Conservation (phyloP, 768 basidiomycete genomes). For the Mrakia hoshinonis region DNA sequence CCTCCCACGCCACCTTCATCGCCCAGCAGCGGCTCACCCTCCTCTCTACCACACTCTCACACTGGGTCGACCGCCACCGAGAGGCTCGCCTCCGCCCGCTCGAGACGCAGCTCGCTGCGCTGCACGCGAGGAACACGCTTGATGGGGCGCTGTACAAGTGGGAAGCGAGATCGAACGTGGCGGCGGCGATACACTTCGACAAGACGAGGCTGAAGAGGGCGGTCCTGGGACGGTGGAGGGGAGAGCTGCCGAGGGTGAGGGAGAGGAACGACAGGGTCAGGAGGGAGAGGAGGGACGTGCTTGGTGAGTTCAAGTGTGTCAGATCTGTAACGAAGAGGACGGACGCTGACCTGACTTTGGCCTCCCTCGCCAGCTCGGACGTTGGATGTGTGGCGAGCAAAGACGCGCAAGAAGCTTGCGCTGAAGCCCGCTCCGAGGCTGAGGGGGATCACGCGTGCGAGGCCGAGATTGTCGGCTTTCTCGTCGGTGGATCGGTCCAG, state of each 20-base stretch:
- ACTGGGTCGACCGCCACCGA: slow-evolving; percentile 61
- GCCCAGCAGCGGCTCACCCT: slow-evolving; percentile 52
- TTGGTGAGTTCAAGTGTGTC: slow-evolving; percentile 48
- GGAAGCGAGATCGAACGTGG: slow-evolving; percentile 29
- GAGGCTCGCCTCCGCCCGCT: slow-evolving; percentile 4
- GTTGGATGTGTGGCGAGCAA: slow-evolving; percentile 61
- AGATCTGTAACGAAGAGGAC: slow-evolving; percentile 13
- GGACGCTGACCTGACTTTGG: slow-evolving; percentile 27
- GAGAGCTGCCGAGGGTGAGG: slow-evolving; percentile 60
- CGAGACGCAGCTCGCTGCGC: slow-evolving; percentile 12
- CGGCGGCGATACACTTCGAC: slow-evolving; percentile 71
- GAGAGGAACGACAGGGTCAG: slow-evolving; percentile 61
- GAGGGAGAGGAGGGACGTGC: slow-evolving; percentile 48
- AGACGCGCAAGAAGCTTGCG: slow-evolving; percentile 59
- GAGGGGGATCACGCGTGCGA: slow-evolving; percentile 16
- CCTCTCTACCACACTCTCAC: slow-evolving; percentile 60
- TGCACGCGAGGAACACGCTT: slow-evolving; percentile 13
- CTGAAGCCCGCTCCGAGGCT: slow-evolving; percentile 71
- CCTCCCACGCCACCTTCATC: slow-evolving; percentile 54
- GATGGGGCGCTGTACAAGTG: slow-evolving; percentile 24
- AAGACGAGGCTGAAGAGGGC: slow-evolving; percentile 54
- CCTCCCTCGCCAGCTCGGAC: slow-evolving; percentile 44
- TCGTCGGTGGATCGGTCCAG: slow-evolving; percentile 9
- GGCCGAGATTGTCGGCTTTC: slow-evolving; percentile 12
- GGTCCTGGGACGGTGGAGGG: slow-evolving; percentile 59